Percentiles rank a stretch among this genome's conserved stretches.
phyloP scores from a whole-genome alignment of 2,329 filamentous ascomycete species.

The Microdochium paspali region DNA sequence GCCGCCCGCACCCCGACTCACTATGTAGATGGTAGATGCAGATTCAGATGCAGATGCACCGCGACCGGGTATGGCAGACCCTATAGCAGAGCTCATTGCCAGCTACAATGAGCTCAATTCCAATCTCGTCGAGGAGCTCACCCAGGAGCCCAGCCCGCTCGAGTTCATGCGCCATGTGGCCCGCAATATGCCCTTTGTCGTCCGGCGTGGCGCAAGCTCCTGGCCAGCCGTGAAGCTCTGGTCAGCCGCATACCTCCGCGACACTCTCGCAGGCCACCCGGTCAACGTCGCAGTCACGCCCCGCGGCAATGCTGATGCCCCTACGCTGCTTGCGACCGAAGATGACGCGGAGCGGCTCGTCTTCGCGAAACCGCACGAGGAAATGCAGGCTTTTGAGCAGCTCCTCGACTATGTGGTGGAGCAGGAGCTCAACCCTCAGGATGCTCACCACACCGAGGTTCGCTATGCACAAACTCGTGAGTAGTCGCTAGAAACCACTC shows the following conservation, averaged over 20 bases:
- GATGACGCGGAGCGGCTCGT: slow-evolving; percentile 19
- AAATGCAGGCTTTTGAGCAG: slow-evolving; percentile 47
- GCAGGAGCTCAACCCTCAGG: slow-evolving; percentile 39
- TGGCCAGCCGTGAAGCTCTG: slow-evolving; percentile 58
- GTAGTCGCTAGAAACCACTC: slow-evolving; percentile 12
- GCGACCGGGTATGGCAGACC: slow-evolving; percentile 18
- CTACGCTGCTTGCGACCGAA: slow-evolving; percentile 22
- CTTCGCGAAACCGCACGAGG: slow-evolving; percentile 67
- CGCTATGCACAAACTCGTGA: slow-evolving; percentile 68
- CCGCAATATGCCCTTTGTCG: slow-evolving; percentile 64
- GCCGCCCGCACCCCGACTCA: no score
- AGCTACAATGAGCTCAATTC: slow-evolving; percentile 69
- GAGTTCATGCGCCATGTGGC: slow-evolving; percentile 75
- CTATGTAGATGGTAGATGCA: no score
- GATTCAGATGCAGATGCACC: not conserved
- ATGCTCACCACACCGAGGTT: slow-evolving; percentile 32
- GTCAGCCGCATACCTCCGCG: slow-evolving; percentile 49
- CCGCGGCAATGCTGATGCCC: slow-evolving; percentile 50
- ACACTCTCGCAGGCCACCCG: slow-evolving; percentile 39
- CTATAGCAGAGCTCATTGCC: slow-evolving; percentile 47
- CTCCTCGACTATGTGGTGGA: slow-evolving; percentile 53
- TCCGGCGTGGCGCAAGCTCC: slow-evolving; percentile 49
- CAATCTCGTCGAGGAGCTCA: slow-evolving; percentile 47
- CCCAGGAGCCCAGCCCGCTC: slow-evolving; percentile 59
- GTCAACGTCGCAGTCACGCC: slow-evolving; percentile 78